phyloP scores from a whole-genome alignment of 2,329 filamentous ascomycete species.

The Talaromyces amestolkiae region DNA sequence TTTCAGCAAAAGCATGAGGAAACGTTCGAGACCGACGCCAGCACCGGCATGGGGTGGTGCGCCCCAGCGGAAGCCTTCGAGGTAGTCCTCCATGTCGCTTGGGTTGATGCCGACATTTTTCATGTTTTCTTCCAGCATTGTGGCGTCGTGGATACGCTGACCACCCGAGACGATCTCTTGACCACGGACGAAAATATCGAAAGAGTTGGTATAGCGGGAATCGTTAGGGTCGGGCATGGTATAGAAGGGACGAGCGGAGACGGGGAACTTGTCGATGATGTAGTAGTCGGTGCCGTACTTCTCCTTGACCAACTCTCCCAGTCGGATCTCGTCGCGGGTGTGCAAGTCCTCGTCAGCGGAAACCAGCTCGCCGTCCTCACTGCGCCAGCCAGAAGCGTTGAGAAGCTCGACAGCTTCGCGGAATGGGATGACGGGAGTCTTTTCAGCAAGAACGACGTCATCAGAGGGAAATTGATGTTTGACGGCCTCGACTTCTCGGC shows the following conservation, averaged over 20 bases:
- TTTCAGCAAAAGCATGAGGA: conserved; percentile 80
- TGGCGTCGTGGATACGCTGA: conserved; percentile 83
- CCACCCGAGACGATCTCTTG: conserved; percentile 92
- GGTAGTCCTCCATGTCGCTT: conserved; percentile 83
- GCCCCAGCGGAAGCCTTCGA: conserved; percentile 83
- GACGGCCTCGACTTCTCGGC: conserved; percentile 72
- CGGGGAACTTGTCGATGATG: conserved; percentile 89
- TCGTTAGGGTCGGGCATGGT: conserved; percentile 79
- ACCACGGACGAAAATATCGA: conserved; percentile 90
- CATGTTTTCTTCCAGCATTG: conserved; percentile 75
- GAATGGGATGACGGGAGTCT: conserved; percentile 81
- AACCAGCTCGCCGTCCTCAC: conserved; percentile 71
- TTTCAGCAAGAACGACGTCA: conserved; percentile 80
- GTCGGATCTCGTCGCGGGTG: conserved; percentile 80
- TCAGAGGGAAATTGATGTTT: conserved; percentile 83
- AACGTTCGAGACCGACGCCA: conserved; percentile 84
- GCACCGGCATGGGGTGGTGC: conserved; percentile 87
- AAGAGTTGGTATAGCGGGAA: conserved; percentile 77
- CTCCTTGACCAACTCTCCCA: conserved; percentile 80
- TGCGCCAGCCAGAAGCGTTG: conserved; percentile 71
- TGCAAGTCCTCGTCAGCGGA: conserved; percentile 75
- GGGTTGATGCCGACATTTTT: conserved; percentile 70
- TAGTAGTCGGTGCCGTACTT: conserved; percentile 90
- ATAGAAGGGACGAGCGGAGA: conserved; percentile 82
- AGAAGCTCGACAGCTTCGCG: conserved; percentile 76